phyloP scores from a whole-genome alignment of 139 green algal genomes.

The Chlorella sorokiniana region DNA sequence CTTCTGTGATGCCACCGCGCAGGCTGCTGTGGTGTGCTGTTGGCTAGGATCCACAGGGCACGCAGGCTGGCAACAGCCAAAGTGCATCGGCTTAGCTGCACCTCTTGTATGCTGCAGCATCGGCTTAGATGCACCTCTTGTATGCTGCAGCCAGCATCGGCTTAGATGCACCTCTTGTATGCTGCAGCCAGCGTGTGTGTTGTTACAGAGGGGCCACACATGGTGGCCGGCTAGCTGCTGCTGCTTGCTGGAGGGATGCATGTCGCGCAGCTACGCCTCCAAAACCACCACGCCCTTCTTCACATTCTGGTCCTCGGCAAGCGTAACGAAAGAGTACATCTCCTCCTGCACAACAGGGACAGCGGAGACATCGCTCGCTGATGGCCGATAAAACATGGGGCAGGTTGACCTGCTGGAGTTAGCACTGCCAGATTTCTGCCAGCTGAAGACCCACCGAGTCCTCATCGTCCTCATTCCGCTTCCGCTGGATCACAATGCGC shows the following conservation, averaged over 20 bases:
- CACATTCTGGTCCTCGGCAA: conserved; percentile 88
- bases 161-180: too few relatives aligned
- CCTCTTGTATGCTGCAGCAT: too few relatives aligned
- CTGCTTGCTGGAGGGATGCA: background rate
- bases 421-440: background rate
- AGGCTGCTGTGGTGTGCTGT: too few relatives aligned
- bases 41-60: too few relatives aligned
- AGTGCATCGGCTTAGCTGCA: too few relatives aligned
- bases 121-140: too few relatives aligned
- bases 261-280: conserved; percentile 40
- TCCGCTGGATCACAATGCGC: conserved; percentile 89
- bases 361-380: background rate
- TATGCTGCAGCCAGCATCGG: too few relatives aligned
- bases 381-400: background rate
- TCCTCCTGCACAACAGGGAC: conserved; percentile 80
- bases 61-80: too few relatives aligned
- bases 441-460: conserved; percentile 73
- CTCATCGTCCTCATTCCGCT: conserved; percentile 98
- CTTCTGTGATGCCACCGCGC: too few relatives aligned
- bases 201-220: too few relatives aligned
- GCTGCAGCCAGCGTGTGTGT: too few relatives aligned
- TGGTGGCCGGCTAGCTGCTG: background rate
- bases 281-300: conserved; percentile 87
- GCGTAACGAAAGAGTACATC: conserved; percentile 98
- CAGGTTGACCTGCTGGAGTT: background rate